Percentiles rank a stretch among this genome's conserved stretches.
Conservation (phyloP, 805 yeast species). For the Sugiyamaella valdiviana region DNA sequence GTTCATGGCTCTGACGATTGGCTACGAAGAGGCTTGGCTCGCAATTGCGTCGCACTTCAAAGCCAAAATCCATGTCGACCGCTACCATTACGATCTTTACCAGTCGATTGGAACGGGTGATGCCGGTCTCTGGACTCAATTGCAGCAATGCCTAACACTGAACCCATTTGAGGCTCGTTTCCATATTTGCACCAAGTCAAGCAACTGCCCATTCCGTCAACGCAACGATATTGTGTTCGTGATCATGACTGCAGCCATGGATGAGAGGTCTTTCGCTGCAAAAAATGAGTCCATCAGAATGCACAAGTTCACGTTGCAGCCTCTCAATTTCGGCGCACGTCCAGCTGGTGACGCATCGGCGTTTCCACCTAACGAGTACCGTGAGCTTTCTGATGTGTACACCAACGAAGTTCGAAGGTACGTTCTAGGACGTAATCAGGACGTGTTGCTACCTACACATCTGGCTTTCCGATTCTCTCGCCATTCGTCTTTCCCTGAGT, state of each 20-base stretch:
- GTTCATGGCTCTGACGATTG: slow-evolving; percentile 39
- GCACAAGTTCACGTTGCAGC: background rate
- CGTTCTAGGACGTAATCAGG: slow-evolving; percentile 10
- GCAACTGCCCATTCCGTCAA: slow-evolving; percentile 14
- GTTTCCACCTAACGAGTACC: background rate
- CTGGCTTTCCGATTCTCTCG: slow-evolving; percentile 27
- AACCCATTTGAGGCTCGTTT: slow-evolving; percentile 17
- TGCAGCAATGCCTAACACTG: slow-evolving; percentile 14
- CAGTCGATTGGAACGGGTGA: slow-evolving; percentile 12
- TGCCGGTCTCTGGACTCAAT: slow-evolving; percentile 13
- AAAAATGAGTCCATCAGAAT: background rate
- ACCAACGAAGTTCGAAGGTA: slow-evolving; percentile 18
- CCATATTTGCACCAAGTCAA: slow-evolving; percentile 22
- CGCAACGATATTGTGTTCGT: slow-evolving; percentile 15
- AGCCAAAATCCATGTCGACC: slow-evolving; percentile 31
- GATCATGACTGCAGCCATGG: slow-evolving; percentile 12
- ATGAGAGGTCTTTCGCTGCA: background rate
- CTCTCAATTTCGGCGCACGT: background rate
- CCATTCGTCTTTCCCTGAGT: slow-evolving; percentile 29
- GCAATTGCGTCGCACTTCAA: slow-evolving; percentile 29
- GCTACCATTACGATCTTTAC: slow-evolving; percentile 24
- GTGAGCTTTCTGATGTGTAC: background rate
- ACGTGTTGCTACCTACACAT: slow-evolving; percentile 21
- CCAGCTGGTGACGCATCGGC: background rate
- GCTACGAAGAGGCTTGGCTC: slow-evolving; percentile 52